Percentiles rank a stretch among this genome's conserved stretches.
Evolutionary conservation across 225 moss, liverwort and hornwort species (phyloP).

Genomic region (Thuidium tamariscinum): DNA sequence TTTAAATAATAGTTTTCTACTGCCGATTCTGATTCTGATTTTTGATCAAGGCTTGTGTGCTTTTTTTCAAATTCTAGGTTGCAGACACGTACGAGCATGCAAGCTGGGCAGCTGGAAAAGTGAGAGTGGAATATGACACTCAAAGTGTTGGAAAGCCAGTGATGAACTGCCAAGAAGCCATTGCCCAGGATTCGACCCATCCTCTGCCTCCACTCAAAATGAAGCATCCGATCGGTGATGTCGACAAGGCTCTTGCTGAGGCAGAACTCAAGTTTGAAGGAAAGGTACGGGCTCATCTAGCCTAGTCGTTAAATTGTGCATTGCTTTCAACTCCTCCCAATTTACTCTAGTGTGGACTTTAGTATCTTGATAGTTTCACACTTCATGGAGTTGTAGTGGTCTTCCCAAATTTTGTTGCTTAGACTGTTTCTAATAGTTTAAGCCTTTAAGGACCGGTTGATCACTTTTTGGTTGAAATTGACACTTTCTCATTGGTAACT

Average conservation of each 20-base stretch:
- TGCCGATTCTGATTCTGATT: background rate
- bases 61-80: conserved; percentile 8
- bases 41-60: background rate
- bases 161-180: conserved; percentile 46
- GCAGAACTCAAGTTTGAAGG: background rate
- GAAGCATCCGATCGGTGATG: background rate
- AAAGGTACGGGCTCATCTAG: background rate
- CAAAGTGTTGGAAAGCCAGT: conserved; percentile 16
- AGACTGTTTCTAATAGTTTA: background rate
- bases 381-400: background rate
- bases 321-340: too few relatives aligned
- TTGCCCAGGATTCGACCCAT: conserved; percentile 18
- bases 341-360: background rate
- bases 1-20: too few relatives aligned
- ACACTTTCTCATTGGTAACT: too few relatives aligned
- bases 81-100: conserved; percentile 64
- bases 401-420: background rate
- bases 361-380: background rate
- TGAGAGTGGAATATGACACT: conserved; percentile 38
- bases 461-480: too few relatives aligned
- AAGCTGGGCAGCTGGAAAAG: conserved; percentile 36
- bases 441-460: too few relatives aligned
- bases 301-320: too few relatives aligned
- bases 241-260: background rate
- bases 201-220: background rate